Base-by-base conservation (phyloP, 2,329 filamentous ascomycete genomes). In the Botryosphaeria dothidea region DNA sequence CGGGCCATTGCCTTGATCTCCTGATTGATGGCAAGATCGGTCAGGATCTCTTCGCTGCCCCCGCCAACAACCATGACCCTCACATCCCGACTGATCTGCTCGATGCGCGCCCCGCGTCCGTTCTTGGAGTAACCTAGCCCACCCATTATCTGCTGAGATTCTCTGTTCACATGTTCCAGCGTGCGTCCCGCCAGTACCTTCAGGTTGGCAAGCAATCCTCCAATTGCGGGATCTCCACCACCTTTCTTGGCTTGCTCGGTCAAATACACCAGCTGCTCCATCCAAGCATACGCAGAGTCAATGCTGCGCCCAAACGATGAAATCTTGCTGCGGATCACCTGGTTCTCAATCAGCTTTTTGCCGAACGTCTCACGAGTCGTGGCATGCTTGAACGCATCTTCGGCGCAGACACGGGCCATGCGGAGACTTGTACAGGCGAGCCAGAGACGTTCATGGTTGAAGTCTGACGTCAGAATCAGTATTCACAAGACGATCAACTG, bases 391-490 rank as follows among this genome's bases (percentile, higher is more conserved):
- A 73, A 72, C 9, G 72, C 70, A 64, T 76, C 73, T 19, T 75
- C 68, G 5, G 73, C 69, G 21, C 68, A 71, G 23, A 68, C 67
- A 13, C 74, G 60, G 51, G 71, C 74, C 3, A 73, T 69, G 0
- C 74, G 69, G 4, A 74, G 69, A 1, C 69, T 72, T 43, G 72
- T 71, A 65, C 74, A 74, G 3, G 71, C 71, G 38, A 74, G 71
- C 71, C 72, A 75, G 19, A 75, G 67, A 7, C 73, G 65, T 67
- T 76, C 74, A 56, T 76, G 72, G 65, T 75, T 76, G 68, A 75
- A 75, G 56, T 75, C 74, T 57, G 46, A 34, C n/a, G n/a, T n/a
- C n/a, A n/a, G n/a, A n/a, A n/a, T n/a, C n/a, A n/a, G n/a, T n/a
- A n/a, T n/a, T n/a, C n/a, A n/a, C n/a, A n/a, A n/a, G n/a, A n/a